Evolutionary conservation across 179 eudicot genomes (phyloP), one percentile per base, ranked within the genome.

Genomic region (Beta lomatogona): DNA sequence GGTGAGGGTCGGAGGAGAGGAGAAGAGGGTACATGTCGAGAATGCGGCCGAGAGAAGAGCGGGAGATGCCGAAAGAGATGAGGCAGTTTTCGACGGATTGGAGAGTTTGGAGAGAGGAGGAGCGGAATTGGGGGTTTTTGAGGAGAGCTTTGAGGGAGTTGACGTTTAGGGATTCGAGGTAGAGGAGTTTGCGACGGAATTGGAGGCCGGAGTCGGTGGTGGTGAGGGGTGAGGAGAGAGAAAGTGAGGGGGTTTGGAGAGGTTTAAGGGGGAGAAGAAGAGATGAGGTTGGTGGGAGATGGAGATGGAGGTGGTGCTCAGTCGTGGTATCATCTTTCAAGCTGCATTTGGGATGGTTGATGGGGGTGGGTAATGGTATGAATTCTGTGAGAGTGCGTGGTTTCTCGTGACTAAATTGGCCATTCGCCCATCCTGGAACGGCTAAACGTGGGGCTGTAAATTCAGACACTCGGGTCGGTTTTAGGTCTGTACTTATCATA

Each of bases 11-110:
- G 77, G 80, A 80, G 55, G 97, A 88, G 67, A 95, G 91, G 31
- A 95, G 91, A 71, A 83, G 84, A 0, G 99, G 99, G 70, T 80
- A 76, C 94, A 92, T 92, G 68, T 92, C 97, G 80, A 94, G 81
- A 67, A 95, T 90, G 9, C 98, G 94, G 46, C 98, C 94, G 16
- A 89, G 69, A 44, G 91, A 87, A 68, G 89, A 61, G 44, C 85
- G 91, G 3, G 84, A 85, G 63, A 94, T 63, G 18, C 93, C 95
- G 86, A 94, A 89, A 4, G 94, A 90, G 1, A 72, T 72, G 76
- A 93, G 88, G 84, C 92, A 91, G 9, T 70, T 77, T 73, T 91
- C 91, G 36, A 91, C 86, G 77, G 94, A 85, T 60, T 84, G 81
- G 73, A 95, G 79, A 68, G 86, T 69, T 67, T 82, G 71, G 71